Evolutionary conservation across 1,139 yeast species (phyloP).

Genomic region (Debaryomycetaceae sp.): DNA sequence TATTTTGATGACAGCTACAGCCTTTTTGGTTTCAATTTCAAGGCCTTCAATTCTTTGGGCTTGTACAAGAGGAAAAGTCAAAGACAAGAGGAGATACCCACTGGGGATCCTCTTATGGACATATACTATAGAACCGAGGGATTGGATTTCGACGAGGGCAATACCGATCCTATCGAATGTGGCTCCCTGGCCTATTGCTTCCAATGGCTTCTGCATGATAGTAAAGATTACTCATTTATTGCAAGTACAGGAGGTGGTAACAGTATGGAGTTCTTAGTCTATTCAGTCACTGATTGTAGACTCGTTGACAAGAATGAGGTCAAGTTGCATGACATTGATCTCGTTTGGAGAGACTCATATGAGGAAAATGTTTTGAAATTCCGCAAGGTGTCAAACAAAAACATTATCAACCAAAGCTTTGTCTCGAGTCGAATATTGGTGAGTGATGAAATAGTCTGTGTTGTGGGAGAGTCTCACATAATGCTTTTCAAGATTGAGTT

Average conservation of each 20-base stretch:
- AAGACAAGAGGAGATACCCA: slow-evolving; percentile 9
- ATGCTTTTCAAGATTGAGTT: neutral
- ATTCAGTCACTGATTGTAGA: neutral
- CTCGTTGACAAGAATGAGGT: neutral
- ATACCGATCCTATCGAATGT: slow-evolving; percentile 1
- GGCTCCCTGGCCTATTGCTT: slow-evolving; percentile 7
- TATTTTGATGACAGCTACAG: slow-evolving; percentile 21
- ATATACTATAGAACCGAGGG: slow-evolving; percentile 17
- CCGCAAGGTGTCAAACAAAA: neutral
- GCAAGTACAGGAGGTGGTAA: slow-evolving; percentile 5
- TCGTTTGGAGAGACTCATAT: neutral
- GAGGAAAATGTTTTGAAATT: neutral
- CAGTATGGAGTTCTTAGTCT: neutral
- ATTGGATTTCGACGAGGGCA: slow-evolving; percentile 6
- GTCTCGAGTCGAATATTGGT: neutral
- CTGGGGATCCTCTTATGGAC: slow-evolving; percentile 16
- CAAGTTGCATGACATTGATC: neutral
- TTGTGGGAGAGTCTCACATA: neutral
- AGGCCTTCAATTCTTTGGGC: slow-evolving; percentile 25
- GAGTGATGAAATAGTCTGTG: neutral
- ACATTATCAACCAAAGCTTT: neutral
- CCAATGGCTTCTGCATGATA: slow-evolving; percentile 4
- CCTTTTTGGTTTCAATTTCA: slow-evolving; percentile 29
- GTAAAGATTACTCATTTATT: slow-evolving; percentile 15
- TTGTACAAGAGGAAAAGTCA: slow-evolving; percentile 11